A percentile compares a stretch with the other conserved stretches of the same genome.
Evolutionary conservation across 345 rosid species (phyloP).

Genomic region (Populus pruinosa): DNA sequence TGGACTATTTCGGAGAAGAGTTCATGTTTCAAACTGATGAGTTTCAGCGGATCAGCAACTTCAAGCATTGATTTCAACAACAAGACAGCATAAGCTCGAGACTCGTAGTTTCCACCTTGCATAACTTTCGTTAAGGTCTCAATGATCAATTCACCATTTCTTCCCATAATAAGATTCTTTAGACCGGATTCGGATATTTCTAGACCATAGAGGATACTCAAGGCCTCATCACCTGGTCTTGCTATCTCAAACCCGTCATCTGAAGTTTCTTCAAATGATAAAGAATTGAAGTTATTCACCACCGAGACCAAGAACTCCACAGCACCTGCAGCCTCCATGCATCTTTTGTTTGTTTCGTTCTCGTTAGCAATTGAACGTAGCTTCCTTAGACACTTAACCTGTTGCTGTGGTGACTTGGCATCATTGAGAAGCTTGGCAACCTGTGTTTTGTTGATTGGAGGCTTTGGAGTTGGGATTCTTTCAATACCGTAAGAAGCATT

Average conservation of each 20-base stretch:
- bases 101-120: constrained; percentile 36
- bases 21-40: constrained; percentile 25
- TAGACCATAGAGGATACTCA: constrained; percentile 54
- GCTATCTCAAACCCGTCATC: constrained; percentile 21
- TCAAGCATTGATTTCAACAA: constrained; percentile 37
- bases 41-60: constrained; percentile 43
- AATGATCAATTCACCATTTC: constrained; percentile 39
- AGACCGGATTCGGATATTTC: constrained; percentile 59
- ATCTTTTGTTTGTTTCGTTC: constrained; percentile 55
- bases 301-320: constrained; percentile 58
- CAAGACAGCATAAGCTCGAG: constrained; percentile 38
- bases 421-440: constrained; percentile 51
- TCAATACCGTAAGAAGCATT: constrained; percentile 77
- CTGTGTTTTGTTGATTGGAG: constrained; percentile 52
- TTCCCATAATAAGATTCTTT: constrained; percentile 43
- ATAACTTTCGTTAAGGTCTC: constrained; percentile 28
- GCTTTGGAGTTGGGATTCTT: constrained; percentile 87
- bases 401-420: constrained; percentile 43
- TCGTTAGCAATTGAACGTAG: constrained; percentile 53
- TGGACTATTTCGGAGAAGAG: constrained; percentile 39
- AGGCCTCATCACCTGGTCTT: constrained; percentile 51
- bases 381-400: constrained; percentile 45
- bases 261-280: neutral
- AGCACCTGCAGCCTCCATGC: constrained; percentile 68
- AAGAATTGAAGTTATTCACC: constrained; percentile 11